Evolutionary conservation across 371 early-diverging fungal genomes (phyloP).

Genomic region (Dinochytrium kinnereticum): DNA sequence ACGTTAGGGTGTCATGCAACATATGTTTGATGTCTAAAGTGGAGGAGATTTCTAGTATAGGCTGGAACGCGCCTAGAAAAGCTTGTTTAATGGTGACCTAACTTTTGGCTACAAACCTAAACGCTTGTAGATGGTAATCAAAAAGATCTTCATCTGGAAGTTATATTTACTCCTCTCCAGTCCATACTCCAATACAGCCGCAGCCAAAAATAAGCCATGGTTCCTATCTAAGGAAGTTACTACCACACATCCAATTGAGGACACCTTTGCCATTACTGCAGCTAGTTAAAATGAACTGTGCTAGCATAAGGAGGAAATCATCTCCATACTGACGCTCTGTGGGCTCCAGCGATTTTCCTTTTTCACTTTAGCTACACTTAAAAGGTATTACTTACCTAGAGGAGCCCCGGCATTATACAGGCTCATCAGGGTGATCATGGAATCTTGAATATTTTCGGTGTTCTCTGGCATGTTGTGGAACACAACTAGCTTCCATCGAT

Average conservation of each 20-base stretch:
- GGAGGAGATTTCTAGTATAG: slow-evolving; percentile 68
- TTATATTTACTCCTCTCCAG: slow-evolving; percentile 75
- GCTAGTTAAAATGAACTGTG: slow-evolving; percentile 34
- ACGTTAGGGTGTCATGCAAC: slow-evolving; percentile 85
- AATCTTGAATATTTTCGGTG: neutral
- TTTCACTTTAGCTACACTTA: neutral
- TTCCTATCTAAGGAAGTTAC: neutral
- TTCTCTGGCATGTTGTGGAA: neutral
- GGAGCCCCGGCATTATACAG: slow-evolving; percentile 66
- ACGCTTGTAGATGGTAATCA: slow-evolving; percentile 75
- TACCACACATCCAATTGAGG: neutral
- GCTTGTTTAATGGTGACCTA: slow-evolving; percentile 22
- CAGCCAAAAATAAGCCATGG: slow-evolving; percentile 55
- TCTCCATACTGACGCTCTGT: slow-evolving; percentile 83
- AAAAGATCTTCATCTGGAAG: slow-evolving; percentile 81
- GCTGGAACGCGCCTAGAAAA: slow-evolving; percentile 61
- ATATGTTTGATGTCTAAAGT: slow-evolving; percentile 88
- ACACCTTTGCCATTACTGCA: neutral
- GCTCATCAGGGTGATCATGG: slow-evolving; percentile 59
- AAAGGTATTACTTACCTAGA: slow-evolving; percentile 50
- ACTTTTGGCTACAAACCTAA: slow-evolving; percentile 57
- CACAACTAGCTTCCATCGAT: slow-evolving; percentile 20
- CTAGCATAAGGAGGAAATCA: slow-evolving; percentile 66
- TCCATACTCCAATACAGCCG: slow-evolving; percentile 76
- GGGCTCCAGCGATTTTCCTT: slow-evolving; percentile 56